These are phyloP conservation scores for Pichia rugopelliculosa DNA, from an alignment of 805 yeast species.

Conservation along the genomic window DNA sequence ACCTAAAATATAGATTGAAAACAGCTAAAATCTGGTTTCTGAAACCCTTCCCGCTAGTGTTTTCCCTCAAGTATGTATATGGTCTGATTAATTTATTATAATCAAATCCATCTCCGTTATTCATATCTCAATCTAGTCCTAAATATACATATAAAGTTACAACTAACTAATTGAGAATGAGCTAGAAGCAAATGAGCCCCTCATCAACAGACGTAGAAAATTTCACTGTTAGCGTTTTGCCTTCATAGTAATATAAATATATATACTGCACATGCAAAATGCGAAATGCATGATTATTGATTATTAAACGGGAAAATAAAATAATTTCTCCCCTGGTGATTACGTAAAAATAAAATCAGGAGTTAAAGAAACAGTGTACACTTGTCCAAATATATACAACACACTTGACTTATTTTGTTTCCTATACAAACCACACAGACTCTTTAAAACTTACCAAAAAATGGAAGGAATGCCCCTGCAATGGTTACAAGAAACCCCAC, in stretches of 20 bases:
- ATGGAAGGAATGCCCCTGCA: slow-evolving; percentile 34
- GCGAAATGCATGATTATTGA: too few relatives aligned
- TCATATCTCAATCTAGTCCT: background rate
- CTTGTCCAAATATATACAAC: background rate
- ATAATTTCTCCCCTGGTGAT: too few relatives aligned
- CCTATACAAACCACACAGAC: too few relatives aligned
- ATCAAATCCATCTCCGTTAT: slow-evolving; percentile 5
- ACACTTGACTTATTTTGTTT: background rate
- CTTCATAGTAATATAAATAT: too few relatives aligned
- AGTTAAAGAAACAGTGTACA: too few relatives aligned
- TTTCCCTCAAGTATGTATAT: slow-evolving; percentile 38
- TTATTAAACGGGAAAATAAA: too few relatives aligned
- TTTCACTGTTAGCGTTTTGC: too few relatives aligned
- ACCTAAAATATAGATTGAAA: slow-evolving; percentile 45
- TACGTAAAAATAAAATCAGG: too few relatives aligned
- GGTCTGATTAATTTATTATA: slow-evolving; percentile 35
- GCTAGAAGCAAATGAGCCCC: background rate
- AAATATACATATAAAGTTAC: background rate
- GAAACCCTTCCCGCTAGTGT: slow-evolving; percentile 50
- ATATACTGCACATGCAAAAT: too few relatives aligned
- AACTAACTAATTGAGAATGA: background rate
- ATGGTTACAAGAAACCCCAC: slow-evolving; percentile 37
- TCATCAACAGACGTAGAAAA: too few relatives aligned
- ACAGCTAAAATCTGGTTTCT: slow-evolving; percentile 41
- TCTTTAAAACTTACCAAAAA: too few relatives aligned